Base-by-base conservation (phyloP, 202 grass and related monocot genomes). In the Schoenoplectus triqueter region DNA sequence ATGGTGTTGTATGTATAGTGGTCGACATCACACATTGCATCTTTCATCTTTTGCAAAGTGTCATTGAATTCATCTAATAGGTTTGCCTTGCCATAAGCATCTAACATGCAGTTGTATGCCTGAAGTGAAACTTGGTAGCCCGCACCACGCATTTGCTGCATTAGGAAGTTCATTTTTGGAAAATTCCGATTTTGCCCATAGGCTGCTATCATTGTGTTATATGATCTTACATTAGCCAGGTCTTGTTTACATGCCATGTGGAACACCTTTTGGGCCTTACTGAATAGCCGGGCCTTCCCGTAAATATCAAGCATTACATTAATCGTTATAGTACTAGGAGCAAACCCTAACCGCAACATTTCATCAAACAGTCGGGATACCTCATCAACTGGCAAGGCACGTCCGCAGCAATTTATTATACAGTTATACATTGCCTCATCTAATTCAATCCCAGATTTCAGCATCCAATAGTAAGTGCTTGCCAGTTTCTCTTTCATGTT, bases 1-100 rank as follows among this genome's bases (percentile, higher is more conserved):
- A 98, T 98, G 69, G 93, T 95, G 64, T 98, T 98, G 55, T 98
- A 98, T 4, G 95, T 98, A 15, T 98, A 98, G 42, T 95, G 95
- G 84, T 98, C 93, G 2, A 91, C 91, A 19, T 88, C 76, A 5
- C 88, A 98, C 82, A 82, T 92, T 40, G 87, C 78, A 80, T 89
- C 81, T 85, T 92, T 94, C 95, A 98, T 98, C 85, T 95, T 93
- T 88, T 88, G 89, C 78, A 98, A 86, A 83, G 95, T 86, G 77
- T 83, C 56, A 59, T 74, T 82, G 71, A 95, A 98, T 84, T 94
- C 93, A 46, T 95, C 92, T 80, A 98, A 48, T 46, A 78, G 87
- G 72, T 89, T 92, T 83, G 86, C 84, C 77, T 98, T 98, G 13
- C 95, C 95, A 18, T 98, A 95, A 54, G 92, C 91, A 90, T 98